These are phyloP conservation scores for Geosmithia putterillii DNA, from an alignment of 2,329 filamentous ascomycete species.

Conservation along the genomic window DNA sequence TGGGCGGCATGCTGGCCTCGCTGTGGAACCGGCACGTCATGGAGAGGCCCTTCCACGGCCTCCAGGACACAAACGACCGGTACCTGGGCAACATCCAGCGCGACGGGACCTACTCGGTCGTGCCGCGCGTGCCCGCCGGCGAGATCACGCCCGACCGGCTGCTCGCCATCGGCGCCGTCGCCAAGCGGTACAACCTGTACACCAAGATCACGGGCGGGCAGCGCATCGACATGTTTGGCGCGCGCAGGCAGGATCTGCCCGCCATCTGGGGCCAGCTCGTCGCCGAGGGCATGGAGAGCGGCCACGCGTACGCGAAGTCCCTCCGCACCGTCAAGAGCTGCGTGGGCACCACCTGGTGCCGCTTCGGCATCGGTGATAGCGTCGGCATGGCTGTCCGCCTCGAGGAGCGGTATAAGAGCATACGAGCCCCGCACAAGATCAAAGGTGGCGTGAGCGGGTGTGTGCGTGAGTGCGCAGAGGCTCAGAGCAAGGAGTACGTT, in stretches of 20 bases:
- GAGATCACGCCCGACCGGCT: slow-evolving; percentile 83
- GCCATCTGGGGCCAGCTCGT: slow-evolving; percentile 73
- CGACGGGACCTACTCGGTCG: slow-evolving; percentile 81
- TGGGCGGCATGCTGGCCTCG: slow-evolving; percentile 70
- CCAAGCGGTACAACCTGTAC: slow-evolving; percentile 74
- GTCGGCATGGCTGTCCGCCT: slow-evolving; percentile 82
- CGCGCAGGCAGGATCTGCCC: slow-evolving; percentile 73
- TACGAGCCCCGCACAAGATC: slow-evolving; percentile 80
- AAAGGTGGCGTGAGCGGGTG: slow-evolving; percentile 86
- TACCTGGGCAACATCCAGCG: slow-evolving; percentile 85
- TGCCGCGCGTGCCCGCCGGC: slow-evolving; percentile 71
- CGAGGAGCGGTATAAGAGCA: slow-evolving; percentile 79
- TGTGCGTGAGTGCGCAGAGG: slow-evolving; percentile 86
- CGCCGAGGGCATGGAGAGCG: slow-evolving; percentile 78
- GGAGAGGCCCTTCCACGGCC: slow-evolving; percentile 53
- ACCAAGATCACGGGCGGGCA: slow-evolving; percentile 89
- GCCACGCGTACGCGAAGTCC: slow-evolving; percentile 83
- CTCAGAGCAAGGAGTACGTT: slow-evolving; percentile 76
- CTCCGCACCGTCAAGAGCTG: slow-evolving; percentile 85
- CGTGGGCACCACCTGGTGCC: slow-evolving; percentile 83
- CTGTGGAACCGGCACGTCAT: slow-evolving; percentile 79
- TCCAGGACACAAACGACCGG: slow-evolving; percentile 85
- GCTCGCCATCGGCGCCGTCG: slow-evolving; percentile 71
- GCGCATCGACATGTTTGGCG: slow-evolving; percentile 87
- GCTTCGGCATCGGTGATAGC: slow-evolving; percentile 79